Evolutionary conservation across 2,329 filamentous ascomycete species (phyloP).

Genomic region (Cladosporium cucumerinum): DNA sequence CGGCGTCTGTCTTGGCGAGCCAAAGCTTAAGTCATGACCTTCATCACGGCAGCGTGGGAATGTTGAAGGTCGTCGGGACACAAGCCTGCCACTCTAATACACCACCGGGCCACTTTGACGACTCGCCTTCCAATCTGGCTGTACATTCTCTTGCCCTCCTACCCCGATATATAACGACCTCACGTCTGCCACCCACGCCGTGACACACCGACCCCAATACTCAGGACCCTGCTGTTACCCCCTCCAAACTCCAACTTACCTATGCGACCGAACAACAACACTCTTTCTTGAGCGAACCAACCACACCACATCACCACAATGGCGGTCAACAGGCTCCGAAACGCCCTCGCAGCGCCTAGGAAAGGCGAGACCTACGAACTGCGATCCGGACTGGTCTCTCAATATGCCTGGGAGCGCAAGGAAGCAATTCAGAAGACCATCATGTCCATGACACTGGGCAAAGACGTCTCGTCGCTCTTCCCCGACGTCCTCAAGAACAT

Average conservation of each 20-base stretch:
- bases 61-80: neutral
- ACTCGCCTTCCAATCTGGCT: neutral
- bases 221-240: conserved; percentile 11
- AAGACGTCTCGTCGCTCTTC: conserved; percentile 95
- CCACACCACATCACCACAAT: conserved; percentile 47
- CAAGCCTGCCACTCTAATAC: neutral
- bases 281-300: neutral
- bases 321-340: conserved; percentile 95
- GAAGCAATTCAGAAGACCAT: conserved; percentile 99
- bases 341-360: conserved; percentile 84
- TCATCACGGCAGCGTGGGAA: conserved; percentile 5
- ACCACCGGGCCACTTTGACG: neutral
- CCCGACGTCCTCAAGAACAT: conserved; percentile 99
- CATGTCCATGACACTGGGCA: conserved; percentile 99
- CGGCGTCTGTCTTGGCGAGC: conserved; percentile 10
- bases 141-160: neutral
- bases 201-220: neutral
- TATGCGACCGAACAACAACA: conserved; percentile 15
- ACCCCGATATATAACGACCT: neutral
- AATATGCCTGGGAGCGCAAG: conserved; percentile 98
- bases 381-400: conserved; percentile 88
- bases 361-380: conserved; percentile 99
- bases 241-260: conserved; percentile 11
- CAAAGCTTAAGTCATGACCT: conserved; percentile 15
- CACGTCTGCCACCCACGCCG: neutral